Conservation (phyloP, 2,329 filamentous ascomycete species). For the Aspergillus persii region DNA sequence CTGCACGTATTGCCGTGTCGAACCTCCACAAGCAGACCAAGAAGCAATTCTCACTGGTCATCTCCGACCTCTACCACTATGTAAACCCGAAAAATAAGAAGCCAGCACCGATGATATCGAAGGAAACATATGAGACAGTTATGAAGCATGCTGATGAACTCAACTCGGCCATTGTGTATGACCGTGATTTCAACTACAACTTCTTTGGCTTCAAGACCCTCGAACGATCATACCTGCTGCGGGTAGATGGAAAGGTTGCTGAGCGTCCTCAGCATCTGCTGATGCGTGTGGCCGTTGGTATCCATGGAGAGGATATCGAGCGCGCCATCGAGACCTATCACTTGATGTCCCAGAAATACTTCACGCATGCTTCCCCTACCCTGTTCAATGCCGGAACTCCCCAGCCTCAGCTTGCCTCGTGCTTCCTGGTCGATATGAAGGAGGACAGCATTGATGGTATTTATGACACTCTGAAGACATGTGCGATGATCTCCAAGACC, state of each 20-base stretch:
- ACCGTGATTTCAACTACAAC: conserved; percentile 99
- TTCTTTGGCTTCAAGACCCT: conserved; percentile 99
- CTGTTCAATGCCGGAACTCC: conserved; percentile 98
- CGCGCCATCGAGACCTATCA: conserved; percentile 97
- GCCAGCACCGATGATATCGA: conserved; percentile 88
- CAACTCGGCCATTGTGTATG: conserved; percentile 98
- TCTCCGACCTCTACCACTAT: conserved; percentile 92
- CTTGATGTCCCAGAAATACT: conserved; percentile 97
- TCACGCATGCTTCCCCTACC: conserved; percentile 96
- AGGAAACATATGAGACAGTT: conserved; percentile 84
- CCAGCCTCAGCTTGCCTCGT: conserved; percentile 90
- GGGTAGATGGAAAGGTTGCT: conserved; percentile 91
- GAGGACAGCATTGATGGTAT: conserved; percentile 99
- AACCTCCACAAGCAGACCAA: conserved; percentile 99
- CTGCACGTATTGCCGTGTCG: conserved; percentile 95
- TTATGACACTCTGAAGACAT: conserved; percentile 98
- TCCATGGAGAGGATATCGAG: conserved; percentile 93
- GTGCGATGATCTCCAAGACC: conserved; percentile 99
- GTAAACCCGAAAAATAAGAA: conserved; percentile 88
- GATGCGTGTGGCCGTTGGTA: conserved; percentile 97
- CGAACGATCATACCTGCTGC: conserved; percentile 94
- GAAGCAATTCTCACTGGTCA: conserved; percentile 97
- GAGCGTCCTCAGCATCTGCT: conserved; percentile 99
- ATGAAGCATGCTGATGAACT: conserved; percentile 96
- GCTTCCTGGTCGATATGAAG: conserved; percentile 99